Base-by-base conservation (phyloP, 176 grass and related monocot species). In the Oryza coarctata region DNA sequence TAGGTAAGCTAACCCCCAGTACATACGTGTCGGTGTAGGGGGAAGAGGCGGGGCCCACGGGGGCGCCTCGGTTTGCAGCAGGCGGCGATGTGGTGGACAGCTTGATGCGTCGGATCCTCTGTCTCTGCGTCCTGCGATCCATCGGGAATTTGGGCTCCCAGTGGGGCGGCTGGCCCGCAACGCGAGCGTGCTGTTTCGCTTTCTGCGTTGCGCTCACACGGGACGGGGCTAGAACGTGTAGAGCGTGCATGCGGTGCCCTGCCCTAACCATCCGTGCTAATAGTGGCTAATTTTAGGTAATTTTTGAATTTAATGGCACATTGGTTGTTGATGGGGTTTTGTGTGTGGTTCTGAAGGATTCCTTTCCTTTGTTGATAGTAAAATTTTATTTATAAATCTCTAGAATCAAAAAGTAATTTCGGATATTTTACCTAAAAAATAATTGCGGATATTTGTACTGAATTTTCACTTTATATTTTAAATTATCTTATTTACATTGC, bases 21-120 rank as follows among this genome's bases (percentile, higher is more conserved):
- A 57, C 52, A n/a, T 0, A 82, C 15, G 22, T 18, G 25, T 43
- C 22, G 22, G 50, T 41, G 34, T 3, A 1, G 5, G 6, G 6
- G 43, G 12, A 25, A 64, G 9, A 17, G 4, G 49, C 35, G 64
- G 85, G 78, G 12, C 23, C 75, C 71, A 52, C 17, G 47, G 12
- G 76, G 14, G 73, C 12, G 64, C 31, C 52, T 71, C 65, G 31
- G 66, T 33, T 81, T 27, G 60, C 60, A 20, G 60, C 43, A 18
- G 60, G 57, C 55, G 61, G 36, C 31, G 20, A 40, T 52, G 73
- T 83, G 80, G 0, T 45, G 68, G 75, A 78, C 86, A 88, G 68
- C 86, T 80, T 14, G 81, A 12, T 45, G 65, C 9, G 73, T 49
- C 3, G 86, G 80, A 88, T 88, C 39, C 80, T 83, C 73, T 86